Evolutionary conservation across 75 land plant species (phyloP), one percentile per base, ranked within the genome.

Genomic region (Cupressus sempervirens): DNA sequence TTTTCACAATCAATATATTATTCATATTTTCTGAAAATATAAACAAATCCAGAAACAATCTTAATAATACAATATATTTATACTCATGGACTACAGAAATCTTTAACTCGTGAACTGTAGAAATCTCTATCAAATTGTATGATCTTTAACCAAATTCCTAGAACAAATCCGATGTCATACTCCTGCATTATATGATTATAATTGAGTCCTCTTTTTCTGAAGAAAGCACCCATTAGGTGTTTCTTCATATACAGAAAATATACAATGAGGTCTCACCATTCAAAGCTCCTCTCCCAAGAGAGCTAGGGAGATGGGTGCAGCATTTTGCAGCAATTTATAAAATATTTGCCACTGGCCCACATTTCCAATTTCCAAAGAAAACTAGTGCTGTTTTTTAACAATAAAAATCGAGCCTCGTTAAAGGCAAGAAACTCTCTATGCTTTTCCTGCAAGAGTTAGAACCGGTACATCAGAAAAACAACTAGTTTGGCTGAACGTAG

Each of bases 321-420:
- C 46, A 79, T 45, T 79, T 48, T 79, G 81, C 81, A 70, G 73
- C 73, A 70, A 30, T 70, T 70, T 29, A 30, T 30, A 70, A 70
- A 70, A 48, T 6, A 29, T 30, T 10, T 70, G 30, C 73, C 73
- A 70, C 73, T 58, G 23, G 26, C 20, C 7, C 26, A 4, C 26
- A 58, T 58, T 2, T 70, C 73, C 30, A 70, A 70, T 58, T 58
- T 58, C 26, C 65, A 58, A 70, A 70, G 34, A 30, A 34, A 29
- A 70, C 30, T 11, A 4, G 8, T 70, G 73, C 35, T 13, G 30
- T 30, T 70, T 70, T 4, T 10, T 72, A 48, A 30, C 74, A 72
- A 72, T 14, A 35, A 23, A 30, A 72, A 9, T 72, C 15, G 1
- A 4, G 45, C 29, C 29, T 50, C 30, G 11, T 41, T 11, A 41